Base-by-base conservation (phyloP, 225 moss, liverwort and hornwort genomes). In the Neckera pumila region DNA sequence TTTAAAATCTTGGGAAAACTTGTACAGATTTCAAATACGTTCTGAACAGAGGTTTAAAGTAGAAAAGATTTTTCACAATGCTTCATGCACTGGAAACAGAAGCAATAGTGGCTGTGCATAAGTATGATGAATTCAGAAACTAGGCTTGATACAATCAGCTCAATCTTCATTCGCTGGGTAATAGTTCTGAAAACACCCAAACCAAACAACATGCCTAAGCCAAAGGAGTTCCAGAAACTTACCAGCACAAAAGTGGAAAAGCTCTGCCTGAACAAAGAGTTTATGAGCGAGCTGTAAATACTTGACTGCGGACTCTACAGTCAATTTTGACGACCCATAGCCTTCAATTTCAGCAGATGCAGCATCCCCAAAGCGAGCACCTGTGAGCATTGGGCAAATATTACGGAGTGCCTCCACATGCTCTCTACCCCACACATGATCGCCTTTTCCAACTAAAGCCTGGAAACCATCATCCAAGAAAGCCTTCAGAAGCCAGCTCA, bases 261-360 rank as follows among this genome's bases (percentile, higher is more conserved):
- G 97, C 89, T 98, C 98, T 62, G 97, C 98, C 65, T 97, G 94
- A 65, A 94, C 92, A 79, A 98, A 98, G 61, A 98, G 98, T 57
- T 96, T 96, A 89, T 98, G 97, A 77, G 97, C 96, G 36, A 98
- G 95, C 86, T 98, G 98, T 58, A 98, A 94, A 89, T 98, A 98
- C 93, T 98, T 98, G 83, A 98, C 98, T 86, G 98, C 97, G 10
- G 98, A 98, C 67, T 98, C 98, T 73, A 98, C 98, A 74, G 98
- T 98, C 85, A 98, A 89, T 86, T 98, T 98, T 54, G 98, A 98
- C 17, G 98, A 96, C 21, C 98, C 98, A 85, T 98, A 98, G 60
- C 98, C 98, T 91, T 98, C 98, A 71, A 98, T 96, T 96, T 98
- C 98, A 82, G 96, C 97, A 73, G 93, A 95, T 53, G 98, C 96